Evolutionary conservation across 2,329 filamentous ascomycete species (phyloP).

Genomic region (Trichoderma aggressivum): DNA sequence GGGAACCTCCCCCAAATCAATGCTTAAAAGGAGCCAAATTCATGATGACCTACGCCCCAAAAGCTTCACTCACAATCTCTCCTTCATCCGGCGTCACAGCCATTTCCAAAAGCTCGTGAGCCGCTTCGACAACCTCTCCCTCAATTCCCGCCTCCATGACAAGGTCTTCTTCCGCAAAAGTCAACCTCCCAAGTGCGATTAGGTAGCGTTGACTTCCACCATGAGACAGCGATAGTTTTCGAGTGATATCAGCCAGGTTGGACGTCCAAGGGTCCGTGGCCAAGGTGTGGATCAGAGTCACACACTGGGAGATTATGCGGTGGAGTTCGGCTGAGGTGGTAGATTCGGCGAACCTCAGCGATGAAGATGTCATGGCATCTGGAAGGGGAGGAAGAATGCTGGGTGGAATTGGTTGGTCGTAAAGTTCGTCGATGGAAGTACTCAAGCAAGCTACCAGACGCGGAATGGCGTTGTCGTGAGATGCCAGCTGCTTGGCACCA

Average conservation of each 20-base stretch:
- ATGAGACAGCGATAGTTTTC: constrained; percentile 65
- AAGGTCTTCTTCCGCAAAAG: constrained; percentile 75
- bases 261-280: constrained; percentile 48
- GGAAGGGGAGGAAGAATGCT: constrained; percentile 35
- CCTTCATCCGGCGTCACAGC: constrained; percentile 72
- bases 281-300: constrained; percentile 50
- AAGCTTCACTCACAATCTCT: constrained; percentile 42
- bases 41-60: constrained; percentile 31
- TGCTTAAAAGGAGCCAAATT: background rate
- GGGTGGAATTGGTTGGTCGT: constrained; percentile 50
- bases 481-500: constrained; percentile 62
- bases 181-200: constrained; percentile 75
- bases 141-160: constrained; percentile 75
- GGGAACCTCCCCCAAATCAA: no score
- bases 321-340: constrained; percentile 35
- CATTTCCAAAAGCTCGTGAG: constrained; percentile 76
- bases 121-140: constrained; percentile 73
- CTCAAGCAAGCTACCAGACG: constrained; percentile 65
- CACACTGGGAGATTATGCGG: constrained; percentile 46
- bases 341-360: constrained; percentile 19
- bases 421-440: constrained; percentile 69
- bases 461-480: constrained; percentile 67
- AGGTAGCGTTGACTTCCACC: constrained; percentile 80
- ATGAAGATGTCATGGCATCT: constrained; percentile 3
- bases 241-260: constrained; percentile 57